Evolutionary conservation across 768 basidiomycete genomes (phyloP), one percentile per base, ranked within the genome.

Genomic region (Suillus sp.): DNA sequence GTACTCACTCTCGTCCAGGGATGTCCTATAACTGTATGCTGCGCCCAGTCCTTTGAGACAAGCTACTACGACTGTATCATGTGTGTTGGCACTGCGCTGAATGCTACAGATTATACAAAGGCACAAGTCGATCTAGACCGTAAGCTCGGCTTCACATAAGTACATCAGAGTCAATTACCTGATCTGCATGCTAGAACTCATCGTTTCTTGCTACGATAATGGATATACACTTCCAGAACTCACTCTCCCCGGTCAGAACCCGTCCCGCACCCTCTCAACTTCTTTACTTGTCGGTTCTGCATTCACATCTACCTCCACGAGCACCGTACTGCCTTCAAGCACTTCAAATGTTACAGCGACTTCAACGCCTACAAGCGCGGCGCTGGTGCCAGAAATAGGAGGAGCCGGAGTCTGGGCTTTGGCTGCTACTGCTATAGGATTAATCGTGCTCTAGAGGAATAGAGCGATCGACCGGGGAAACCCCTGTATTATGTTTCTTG

Each of bases 21-120:
- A 61, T 76, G 73, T 25, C 73, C 74, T 4, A 47, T 63, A 48
- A 68, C 68, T 1, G 62, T 66, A 25, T 84, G 83, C 61, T 84
- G 83, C 67, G 72, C 77, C 6, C 62, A 71, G 13, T 66, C 64
- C 6, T 84, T 83, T 62, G 76, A 80, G 62, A 72, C 66, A 0
- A 60, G 65, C 4, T 82, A 79, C 67, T 82, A 75, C 70, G 70
- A 77, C 53, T 84, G 83, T 64, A 70, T 82, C 65, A 40, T 69
- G 4, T 84, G 83, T 62, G 69, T 78, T 30, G 79, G 74, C 13
- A 32, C 60, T 2, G 70, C 73, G 2, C 27, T 70, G 38, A 62
- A 75, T 50, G 59, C 66, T 5, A 61, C 50, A 22, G 74, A 78
- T 62, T 82, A 66, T 55, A 60, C 72, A 7, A 13, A 60, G 1